A percentile compares a stretch with the other conserved stretches of the same genome.
These are phyloP conservation scores for Saprolegnia diclina DNA, from an alignment of 352 stramenopile species.

Conservation along the genomic window DNA sequence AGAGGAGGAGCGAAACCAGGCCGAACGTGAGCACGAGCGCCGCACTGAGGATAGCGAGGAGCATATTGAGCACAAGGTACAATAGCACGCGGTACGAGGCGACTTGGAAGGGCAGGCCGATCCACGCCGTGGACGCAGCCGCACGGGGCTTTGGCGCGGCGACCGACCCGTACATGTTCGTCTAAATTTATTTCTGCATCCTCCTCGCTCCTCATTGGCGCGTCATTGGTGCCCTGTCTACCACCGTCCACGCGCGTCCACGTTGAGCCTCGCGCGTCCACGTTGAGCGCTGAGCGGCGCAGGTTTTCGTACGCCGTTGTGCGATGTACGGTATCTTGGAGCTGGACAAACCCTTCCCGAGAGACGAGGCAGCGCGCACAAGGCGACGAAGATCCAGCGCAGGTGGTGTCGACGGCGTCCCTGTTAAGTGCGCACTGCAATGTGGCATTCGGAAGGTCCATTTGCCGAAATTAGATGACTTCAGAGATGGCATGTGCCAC, in stretches of 20 bases:
- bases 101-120: background rate
- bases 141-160: too few species aligned
- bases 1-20: background rate
- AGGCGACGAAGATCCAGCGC: background rate
- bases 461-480: too few species aligned
- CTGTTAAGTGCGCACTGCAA: too few species aligned
- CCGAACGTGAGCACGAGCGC: background rate
- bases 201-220: background rate
- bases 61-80: background rate
- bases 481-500: background rate
- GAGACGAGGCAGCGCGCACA: too few species aligned
- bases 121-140: background rate
- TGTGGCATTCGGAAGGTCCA: too few species aligned
- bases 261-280: too few species aligned
- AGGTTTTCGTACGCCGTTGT: too few species aligned
- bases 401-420: background rate
- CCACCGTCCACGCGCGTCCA: background rate
- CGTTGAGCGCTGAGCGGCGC: too few species aligned
- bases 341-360: too few species aligned
- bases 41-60: background rate
- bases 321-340: too few species aligned
- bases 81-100: background rate
- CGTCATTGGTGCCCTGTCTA: background rate
- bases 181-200: background rate
- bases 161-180: too few species aligned